phyloP scores from a whole-genome alignment of 1,139 yeast genomes.

The Suhomyces terraborum region DNA sequence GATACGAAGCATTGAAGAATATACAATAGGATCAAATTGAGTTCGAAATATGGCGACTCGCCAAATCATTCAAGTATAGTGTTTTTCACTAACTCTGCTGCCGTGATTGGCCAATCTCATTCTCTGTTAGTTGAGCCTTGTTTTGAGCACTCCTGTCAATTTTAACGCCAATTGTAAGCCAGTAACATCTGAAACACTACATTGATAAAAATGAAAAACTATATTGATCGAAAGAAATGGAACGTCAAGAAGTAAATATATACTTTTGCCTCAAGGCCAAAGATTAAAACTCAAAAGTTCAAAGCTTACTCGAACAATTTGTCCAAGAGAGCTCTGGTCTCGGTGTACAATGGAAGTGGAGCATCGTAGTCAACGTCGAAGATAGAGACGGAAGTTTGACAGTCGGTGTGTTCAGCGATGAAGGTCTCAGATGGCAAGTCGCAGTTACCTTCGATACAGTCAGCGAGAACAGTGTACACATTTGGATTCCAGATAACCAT shows the following conservation, averaged over 20 bases:
- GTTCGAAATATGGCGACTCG: too few relatives aligned
- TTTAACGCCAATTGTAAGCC: too few relatives aligned
- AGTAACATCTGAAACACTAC: too few relatives aligned
- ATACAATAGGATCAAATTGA: too few relatives aligned
- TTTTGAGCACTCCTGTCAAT: too few relatives aligned
- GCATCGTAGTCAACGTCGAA: conserved; percentile 49
- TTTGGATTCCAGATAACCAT: conserved; percentile 22
- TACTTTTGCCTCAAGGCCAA: not conserved
- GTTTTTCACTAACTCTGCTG: too few relatives aligned
- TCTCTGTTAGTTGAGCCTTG: too few relatives aligned
- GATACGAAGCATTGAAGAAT: too few relatives aligned
- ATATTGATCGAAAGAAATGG: conserved; percentile 3
- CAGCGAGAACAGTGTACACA: conserved; percentile 23
- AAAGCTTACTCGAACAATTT: conserved; percentile 4
- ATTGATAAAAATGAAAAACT: not conserved
- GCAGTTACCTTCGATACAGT: conserved; percentile 39
- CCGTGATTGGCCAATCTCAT: too few relatives aligned
- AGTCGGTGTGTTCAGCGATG: conserved; percentile 24
- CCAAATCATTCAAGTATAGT: too few relatives aligned
- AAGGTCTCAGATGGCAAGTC: conserved; percentile 38
- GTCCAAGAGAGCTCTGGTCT: conserved; percentile 28
- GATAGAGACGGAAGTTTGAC: conserved; percentile 40
- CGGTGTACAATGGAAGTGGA: conserved; percentile 28
- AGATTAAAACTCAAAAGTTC: not conserved
- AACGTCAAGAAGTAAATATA: conserved; percentile 8